Conservation (phyloP, 2,329 filamentous ascomycete species). For the Nothophaeocryptopus gaeumannii region DNA sequence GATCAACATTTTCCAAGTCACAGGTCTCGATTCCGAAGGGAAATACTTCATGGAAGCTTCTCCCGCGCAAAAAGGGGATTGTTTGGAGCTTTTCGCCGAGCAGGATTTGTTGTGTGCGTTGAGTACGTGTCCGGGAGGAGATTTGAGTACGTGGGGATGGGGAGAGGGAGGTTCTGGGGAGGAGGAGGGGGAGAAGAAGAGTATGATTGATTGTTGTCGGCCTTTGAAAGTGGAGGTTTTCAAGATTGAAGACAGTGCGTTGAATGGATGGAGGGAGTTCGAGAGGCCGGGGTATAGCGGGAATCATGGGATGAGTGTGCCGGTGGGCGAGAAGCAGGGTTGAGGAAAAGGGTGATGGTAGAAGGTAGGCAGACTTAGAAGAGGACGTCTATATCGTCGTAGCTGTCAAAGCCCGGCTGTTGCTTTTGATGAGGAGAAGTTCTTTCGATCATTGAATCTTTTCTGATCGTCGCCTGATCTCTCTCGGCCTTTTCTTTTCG, state of each 20-base stretch:
- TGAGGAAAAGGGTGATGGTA: no score
- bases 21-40: constrained; percentile 68
- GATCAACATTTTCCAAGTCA: constrained; percentile 82
- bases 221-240: constrained; percentile 74
- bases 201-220: constrained; percentile 68
- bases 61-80: constrained; percentile 55
- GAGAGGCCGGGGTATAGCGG: constrained; percentile 61
- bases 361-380: no score
- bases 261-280: constrained; percentile 63
- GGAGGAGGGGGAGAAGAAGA: constrained; percentile 61
- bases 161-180: constrained; percentile 56
- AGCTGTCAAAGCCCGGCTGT: no score
- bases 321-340: constrained; percentile 36
- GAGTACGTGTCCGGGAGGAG: constrained; percentile 74
- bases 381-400: no score
- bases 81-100: constrained; percentile 77
- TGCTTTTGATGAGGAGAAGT: no score
- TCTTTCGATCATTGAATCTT: no score
- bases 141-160: constrained; percentile 80
- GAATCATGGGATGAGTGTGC: constrained; percentile 62
- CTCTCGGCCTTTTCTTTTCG: no score
- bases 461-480: no score
- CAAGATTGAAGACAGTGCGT: constrained; percentile 39
- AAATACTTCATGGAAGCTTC: constrained; percentile 72
- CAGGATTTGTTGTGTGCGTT: constrained; percentile 67